A percentile compares a stretch with the other conserved stretches of the same genome.
phyloP scores from a whole-genome alignment of 805 yeast species.

The Candida ulmi region DNA sequence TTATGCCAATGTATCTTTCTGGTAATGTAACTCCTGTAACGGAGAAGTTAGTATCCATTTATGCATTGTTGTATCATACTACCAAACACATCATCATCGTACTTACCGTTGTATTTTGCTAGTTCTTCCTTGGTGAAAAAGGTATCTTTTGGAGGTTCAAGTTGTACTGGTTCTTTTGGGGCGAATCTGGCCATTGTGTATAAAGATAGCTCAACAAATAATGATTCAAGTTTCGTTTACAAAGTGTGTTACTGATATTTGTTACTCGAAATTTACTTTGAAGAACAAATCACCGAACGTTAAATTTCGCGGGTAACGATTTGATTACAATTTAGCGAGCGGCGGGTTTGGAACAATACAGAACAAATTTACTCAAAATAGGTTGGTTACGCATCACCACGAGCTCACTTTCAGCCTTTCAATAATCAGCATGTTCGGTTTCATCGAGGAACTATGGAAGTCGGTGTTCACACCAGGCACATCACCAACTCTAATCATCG shows the following conservation, averaged over 20 bases:
- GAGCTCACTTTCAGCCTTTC: too few species aligned
- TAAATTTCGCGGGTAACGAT: too few species aligned
- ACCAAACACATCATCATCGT: not conserved
- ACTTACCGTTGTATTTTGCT: conserved; percentile 39
- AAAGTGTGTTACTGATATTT: too few species aligned
- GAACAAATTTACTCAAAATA: too few species aligned
- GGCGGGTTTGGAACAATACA: too few species aligned
- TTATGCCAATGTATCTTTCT: conserved; percentile 65
- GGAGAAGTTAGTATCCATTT: too few species aligned
- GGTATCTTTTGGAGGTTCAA: conserved; percentile 46
- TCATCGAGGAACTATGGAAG: conserved; percentile 74
- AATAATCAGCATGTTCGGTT: conserved; percentile 21
- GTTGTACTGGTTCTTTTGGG: conserved; percentile 48
- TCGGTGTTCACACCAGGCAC: conserved; percentile 92
- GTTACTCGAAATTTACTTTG: too few species aligned
- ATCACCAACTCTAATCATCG: conserved; percentile 79
- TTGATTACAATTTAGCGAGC: too few species aligned
- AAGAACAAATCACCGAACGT: too few species aligned
- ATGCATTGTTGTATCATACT: too few species aligned
- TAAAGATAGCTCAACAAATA: not conserved
- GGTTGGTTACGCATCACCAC: too few species aligned
- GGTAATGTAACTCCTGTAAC: conserved; percentile 32
- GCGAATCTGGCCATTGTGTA: conserved; percentile 31
- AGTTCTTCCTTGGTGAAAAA: conserved; percentile 38
- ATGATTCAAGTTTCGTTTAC: not conserved